phyloP scores from a whole-genome alignment of 2,329 filamentous ascomycete genomes.

The Colletotrichum lini region DNA sequence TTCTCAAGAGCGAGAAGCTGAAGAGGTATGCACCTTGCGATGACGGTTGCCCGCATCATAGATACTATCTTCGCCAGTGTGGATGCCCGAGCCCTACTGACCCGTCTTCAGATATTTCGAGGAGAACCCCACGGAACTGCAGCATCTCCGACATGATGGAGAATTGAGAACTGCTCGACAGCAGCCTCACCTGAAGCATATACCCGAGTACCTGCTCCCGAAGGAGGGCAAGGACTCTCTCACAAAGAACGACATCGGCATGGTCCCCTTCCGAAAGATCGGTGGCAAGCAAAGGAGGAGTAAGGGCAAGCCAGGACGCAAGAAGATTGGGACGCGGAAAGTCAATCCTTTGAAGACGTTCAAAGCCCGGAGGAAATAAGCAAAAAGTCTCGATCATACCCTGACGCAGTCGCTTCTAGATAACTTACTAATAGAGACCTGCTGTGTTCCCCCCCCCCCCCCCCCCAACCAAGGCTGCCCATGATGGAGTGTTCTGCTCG shows the following conservation, averaged over 20 bases:
- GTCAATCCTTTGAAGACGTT: conserved; percentile 91
- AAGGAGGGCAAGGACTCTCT: conserved; percentile 74
- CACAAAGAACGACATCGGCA: conserved; percentile 78
- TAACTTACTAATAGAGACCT: conserved; percentile 7
- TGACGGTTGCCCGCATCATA: not conserved
- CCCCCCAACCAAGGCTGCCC: not conserved
- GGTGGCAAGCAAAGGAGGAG: conserved; percentile 66
- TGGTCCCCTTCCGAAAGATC: conserved; percentile 76
- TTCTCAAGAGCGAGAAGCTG: conserved; percentile 94
- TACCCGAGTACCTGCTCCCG: conserved; percentile 94
- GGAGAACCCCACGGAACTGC: conserved; percentile 92
- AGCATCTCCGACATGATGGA: conserved; percentile 89
- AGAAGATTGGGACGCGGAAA: conserved; percentile 73
- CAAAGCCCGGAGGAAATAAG: conserved; percentile 72
- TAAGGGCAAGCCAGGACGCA: conserved; percentile 55
- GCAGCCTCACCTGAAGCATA: conserved; percentile 92
- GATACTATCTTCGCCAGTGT: too few relatives aligned
- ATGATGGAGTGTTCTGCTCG: not conserved
- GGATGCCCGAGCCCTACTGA: conserved; percentile 21
- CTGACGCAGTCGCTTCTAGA: conserved; percentile 12
- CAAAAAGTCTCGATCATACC: conserved; percentile 6
- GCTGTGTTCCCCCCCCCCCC: not conserved
- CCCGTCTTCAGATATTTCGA: conserved; percentile 80
- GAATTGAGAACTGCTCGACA: conserved; percentile 87
- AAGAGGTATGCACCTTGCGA: conserved; percentile 67